A percentile compares a stretch with the other conserved stretches of the same genome.
Evolutionary conservation across 768 basidiomycete genomes (phyloP).

Genomic region (Cystofilobasidium bisporidii): DNA sequence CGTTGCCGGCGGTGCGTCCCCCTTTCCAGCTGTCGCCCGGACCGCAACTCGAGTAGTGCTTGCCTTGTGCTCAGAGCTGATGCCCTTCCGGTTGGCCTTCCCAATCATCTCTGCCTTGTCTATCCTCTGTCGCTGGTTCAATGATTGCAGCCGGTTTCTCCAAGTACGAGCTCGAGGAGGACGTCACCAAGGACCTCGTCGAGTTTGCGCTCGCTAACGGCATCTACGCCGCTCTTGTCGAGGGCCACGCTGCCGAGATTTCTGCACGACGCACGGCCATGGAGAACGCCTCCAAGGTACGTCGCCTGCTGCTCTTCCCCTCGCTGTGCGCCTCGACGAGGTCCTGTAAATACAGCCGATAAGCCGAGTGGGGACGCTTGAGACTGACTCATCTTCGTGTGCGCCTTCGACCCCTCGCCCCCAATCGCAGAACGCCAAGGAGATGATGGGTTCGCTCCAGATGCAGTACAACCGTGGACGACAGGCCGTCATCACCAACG

Average conservation of each 20-base stretch:
- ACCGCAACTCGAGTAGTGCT: slow-evolving; percentile 33
- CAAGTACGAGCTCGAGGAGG: slow-evolving; percentile 96
- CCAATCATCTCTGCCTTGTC: too few species aligned
- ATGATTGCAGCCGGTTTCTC: slow-evolving; percentile 64
- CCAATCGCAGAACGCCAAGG: slow-evolving; percentile 59
- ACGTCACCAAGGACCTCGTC: slow-evolving; percentile 80
- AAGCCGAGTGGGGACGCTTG: too few species aligned
- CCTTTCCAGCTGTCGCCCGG: neutral
- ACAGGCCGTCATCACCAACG: slow-evolving; percentile 79
- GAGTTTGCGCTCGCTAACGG: slow-evolving; percentile 96
- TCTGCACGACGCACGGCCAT: slow-evolving; percentile 86
- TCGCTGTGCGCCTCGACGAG: neutral
- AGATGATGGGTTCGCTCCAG: slow-evolving; percentile 79
- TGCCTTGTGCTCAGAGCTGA: too few species aligned
- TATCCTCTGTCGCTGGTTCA: too few species aligned
- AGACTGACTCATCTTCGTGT: too few species aligned
- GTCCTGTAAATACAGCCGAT: too few species aligned
- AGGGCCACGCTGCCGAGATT: slow-evolving; percentile 91
- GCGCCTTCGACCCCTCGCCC: too few species aligned
- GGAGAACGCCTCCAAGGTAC: slow-evolving; percentile 90
- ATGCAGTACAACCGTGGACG: slow-evolving; percentile 98
- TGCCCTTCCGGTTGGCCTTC: too few species aligned
- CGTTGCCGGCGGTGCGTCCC: slow-evolving; percentile 62
- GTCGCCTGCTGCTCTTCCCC: slow-evolving; percentile 10
- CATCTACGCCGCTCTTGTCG: slow-evolving; percentile 84